phyloP scores from a whole-genome alignment of 495 filamentous ascomycete genomes.

The Annulohypoxylon moriforme region DNA sequence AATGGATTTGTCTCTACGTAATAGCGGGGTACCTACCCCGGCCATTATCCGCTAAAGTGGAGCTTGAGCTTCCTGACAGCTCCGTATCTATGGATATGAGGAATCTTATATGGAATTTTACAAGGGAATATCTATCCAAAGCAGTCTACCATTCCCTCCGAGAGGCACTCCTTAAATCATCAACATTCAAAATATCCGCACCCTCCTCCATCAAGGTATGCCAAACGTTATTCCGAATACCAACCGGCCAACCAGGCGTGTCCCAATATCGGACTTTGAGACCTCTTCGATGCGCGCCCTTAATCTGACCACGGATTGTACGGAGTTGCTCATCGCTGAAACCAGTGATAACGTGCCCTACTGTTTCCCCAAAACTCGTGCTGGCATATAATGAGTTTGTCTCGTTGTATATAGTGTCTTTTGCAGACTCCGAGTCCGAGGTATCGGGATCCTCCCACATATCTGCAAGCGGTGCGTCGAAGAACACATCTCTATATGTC shows the following conservation, averaged over 20 bases:
- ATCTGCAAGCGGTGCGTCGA: slow-evolving; percentile 69
- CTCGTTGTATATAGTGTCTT: slow-evolving; percentile 51
- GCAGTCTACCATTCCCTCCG: slow-evolving; percentile 48
- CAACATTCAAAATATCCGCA: slow-evolving; percentile 78
- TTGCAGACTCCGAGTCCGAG: slow-evolving; percentile 13
- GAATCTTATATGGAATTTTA: background rate
- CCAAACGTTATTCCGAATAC: slow-evolving; percentile 79
- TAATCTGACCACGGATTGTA: slow-evolving; percentile 71
- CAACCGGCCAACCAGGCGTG: slow-evolving; percentile 80
- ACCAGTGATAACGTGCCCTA: slow-evolving; percentile 61
- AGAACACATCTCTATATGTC: slow-evolving; percentile 72
- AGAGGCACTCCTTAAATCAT: slow-evolving; percentile 68
- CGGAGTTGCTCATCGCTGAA: slow-evolving; percentile 65
- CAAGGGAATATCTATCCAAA: background rate
- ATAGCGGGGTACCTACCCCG: slow-evolving; percentile 24
- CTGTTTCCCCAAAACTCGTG: slow-evolving; percentile 56
- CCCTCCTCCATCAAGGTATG: slow-evolving; percentile 75
- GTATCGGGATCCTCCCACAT: slow-evolving; percentile 53
- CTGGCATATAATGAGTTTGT: slow-evolving; percentile 67
- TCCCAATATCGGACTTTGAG: slow-evolving; percentile 84
- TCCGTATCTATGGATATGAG: background rate
- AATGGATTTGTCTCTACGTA: slow-evolving; percentile 2
- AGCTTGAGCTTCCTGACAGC: background rate
- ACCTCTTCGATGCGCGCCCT: slow-evolving; percentile 74
- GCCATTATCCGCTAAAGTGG: slow-evolving; percentile 10